Evolutionary conservation across 2,329 filamentous ascomycete species (phyloP).

Genomic region (Drechslerella coelobrocha): DNA sequence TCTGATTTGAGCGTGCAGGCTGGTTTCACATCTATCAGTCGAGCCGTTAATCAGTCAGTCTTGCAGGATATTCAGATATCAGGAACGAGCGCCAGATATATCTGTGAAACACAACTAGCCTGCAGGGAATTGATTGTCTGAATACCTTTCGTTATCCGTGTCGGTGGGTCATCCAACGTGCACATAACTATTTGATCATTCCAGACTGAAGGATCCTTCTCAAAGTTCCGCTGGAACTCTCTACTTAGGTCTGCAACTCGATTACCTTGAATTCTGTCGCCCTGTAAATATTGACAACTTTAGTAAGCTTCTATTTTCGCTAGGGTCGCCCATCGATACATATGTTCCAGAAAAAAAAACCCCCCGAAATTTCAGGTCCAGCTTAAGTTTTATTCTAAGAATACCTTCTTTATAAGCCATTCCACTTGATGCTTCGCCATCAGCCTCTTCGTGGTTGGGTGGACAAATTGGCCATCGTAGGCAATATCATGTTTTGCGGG

Average conservation of each 20-base stretch:
- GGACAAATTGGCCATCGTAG: slow-evolving; percentile 6
- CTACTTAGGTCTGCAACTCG: slow-evolving; percentile 22
- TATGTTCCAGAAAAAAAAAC: not conserved
- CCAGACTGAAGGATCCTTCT: slow-evolving; percentile 29
- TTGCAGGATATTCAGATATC: not conserved
- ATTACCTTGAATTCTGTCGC: slow-evolving; percentile 32
- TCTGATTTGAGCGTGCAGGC: slow-evolving; percentile 25
- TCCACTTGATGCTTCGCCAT: slow-evolving; percentile 38
- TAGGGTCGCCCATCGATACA: no score
- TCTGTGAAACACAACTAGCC: not conserved
- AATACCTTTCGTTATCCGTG: slow-evolving; percentile 25
- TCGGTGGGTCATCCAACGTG: slow-evolving; percentile 20
- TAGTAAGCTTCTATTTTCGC: not conserved
- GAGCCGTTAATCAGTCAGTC: not conserved
- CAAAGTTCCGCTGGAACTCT: slow-evolving; percentile 32
- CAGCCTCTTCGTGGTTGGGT: slow-evolving; percentile 14
- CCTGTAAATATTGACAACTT: slow-evolving; percentile 8
- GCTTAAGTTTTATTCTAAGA: not conserved
- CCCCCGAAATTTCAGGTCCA: not conserved
- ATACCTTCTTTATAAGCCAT: slow-evolving; percentile 39
- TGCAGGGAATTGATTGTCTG: not conserved
- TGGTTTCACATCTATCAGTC: slow-evolving; percentile 28
- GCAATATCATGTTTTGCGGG: slow-evolving; percentile 12
- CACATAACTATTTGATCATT: slow-evolving; percentile 38
- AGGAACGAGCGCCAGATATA: not conserved